Conservation (phyloP, 1,284 basidiomycete species). For the Athelia sp. region DNA sequence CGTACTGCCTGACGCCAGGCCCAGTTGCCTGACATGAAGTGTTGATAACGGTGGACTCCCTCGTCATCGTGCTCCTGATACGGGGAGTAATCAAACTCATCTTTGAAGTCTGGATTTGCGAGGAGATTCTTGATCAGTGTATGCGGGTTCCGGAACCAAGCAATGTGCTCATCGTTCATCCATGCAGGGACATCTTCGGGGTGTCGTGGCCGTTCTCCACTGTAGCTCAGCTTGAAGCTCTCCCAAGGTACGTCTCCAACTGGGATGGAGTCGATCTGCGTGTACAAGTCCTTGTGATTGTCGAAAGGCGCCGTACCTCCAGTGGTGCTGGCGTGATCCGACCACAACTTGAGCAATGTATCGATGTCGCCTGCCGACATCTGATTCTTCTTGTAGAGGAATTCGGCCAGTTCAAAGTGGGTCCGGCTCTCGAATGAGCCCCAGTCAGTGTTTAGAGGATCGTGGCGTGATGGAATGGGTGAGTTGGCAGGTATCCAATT, state of each 20-base stretch:
- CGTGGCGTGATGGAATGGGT: too few relatives aligned
- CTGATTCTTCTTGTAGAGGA: background rate
- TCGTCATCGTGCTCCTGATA: conserved; percentile 15
- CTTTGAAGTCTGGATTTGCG: conserved; percentile 10
- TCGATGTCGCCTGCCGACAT: conserved; percentile 2
- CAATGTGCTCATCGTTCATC: background rate
- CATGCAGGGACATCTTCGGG: background rate
- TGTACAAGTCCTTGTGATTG: background rate
- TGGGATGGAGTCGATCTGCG: background rate
- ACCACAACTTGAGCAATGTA: too few relatives aligned
- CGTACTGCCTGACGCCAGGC: conserved; percentile 27
- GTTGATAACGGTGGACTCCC: conserved; percentile 13
- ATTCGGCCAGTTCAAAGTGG: background rate
- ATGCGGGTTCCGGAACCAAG: background rate
- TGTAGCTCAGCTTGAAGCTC: background rate
- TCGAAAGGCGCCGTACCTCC: background rate
- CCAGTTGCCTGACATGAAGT: conserved; percentile 32
- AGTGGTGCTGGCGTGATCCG: conserved; percentile 9
- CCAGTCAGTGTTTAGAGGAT: background rate
- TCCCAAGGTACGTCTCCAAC: background rate
- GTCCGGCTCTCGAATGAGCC: background rate
- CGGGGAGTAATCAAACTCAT: conserved; percentile 22
- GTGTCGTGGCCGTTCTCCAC: background rate
- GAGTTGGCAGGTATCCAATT: too few relatives aligned
- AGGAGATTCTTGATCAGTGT: background rate